Base-by-base conservation (phyloP, 1,284 basidiomycete species). In the Gymnopus androsaceus region DNA sequence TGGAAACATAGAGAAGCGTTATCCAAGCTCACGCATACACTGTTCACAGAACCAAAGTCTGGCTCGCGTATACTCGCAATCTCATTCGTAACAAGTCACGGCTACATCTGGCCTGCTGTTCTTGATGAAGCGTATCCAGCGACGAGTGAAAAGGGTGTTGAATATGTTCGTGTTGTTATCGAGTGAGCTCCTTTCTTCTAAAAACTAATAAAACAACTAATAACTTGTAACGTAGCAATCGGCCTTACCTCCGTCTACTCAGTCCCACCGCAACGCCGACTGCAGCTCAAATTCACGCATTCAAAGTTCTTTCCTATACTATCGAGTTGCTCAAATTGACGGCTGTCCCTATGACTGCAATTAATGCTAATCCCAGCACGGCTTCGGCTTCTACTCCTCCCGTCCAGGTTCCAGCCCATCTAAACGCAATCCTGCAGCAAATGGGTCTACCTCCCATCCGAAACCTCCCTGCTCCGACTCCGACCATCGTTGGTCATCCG, bases 231-330 rank as follows among this genome's bases (percentile, higher is more conserved):
- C 40, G 59, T 58, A 90, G 90, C 34, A 80, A 78, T n/a, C 75
- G 81, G 48, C 69, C 77, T 1, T 92, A 83, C 66, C 76, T 92
- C 15, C 75, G 75, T 33, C 77, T 89, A 25, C 61, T 66, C 12
- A 78, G 78, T 28, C 75, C 81, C 19, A 69, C 72, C 38, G 79
- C 70, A 15, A 71, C 68, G 49, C 88, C 90, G 2, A 86, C 84
- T 15, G 69, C 79, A 14, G 65, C 78, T 30, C 90, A 92, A 66
- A 59, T 72, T 8, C 88, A 89, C 63, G 87, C 90, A 2, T 71
- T 92, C 49, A 77, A 81, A 55, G 78, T 90, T 15, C 77, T 92
- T n/a, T 80, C 83, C 8, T 78, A 81, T 66, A 91, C 90, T 14
- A 89, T 90, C 65, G 75, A 83, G 44, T 69, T 77, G 41, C 61